phyloP scores from a whole-genome alignment of 768 basidiomycete genomes.

The Lactifluus subvellereus region DNA sequence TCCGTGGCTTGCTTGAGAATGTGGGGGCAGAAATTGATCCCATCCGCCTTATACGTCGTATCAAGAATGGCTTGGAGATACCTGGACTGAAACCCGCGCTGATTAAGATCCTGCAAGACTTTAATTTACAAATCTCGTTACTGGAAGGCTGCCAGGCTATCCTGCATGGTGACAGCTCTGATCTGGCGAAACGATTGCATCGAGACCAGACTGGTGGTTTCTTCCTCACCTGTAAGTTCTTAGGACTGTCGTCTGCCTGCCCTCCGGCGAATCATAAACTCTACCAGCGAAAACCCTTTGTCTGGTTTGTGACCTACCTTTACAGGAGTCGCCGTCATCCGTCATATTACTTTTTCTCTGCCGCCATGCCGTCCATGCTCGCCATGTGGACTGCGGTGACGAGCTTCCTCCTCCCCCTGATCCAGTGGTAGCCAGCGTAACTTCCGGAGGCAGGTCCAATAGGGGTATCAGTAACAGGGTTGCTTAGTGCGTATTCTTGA shows the following conservation, averaged over 20 bases:
- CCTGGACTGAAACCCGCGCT: constrained; percentile 90
- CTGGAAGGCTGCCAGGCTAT: constrained; percentile 90
- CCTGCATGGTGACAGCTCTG: constrained; percentile 73
- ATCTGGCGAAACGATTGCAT: constrained; percentile 63
- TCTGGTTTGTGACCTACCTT: constrained; percentile 54
- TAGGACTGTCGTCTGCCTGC: background rate
- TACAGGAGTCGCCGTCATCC: constrained; percentile 53
- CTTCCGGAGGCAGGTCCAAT: constrained; percentile 35
- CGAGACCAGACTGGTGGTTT: constrained; percentile 76
- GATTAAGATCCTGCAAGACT: constrained; percentile 96
- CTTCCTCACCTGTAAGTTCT: constrained; percentile 61
- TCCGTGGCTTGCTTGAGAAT: constrained; percentile 90
- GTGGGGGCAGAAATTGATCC: constrained; percentile 96
- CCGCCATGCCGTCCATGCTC: constrained; percentile 80
- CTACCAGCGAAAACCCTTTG: constrained; percentile 58
- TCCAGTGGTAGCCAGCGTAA: constrained; percentile 42
- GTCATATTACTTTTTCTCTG: constrained; percentile 78
- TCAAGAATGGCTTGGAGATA: constrained; percentile 94
- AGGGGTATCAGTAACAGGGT: constrained; percentile 63
- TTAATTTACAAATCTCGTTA: constrained; percentile 88
- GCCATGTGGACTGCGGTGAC: constrained; percentile 64
- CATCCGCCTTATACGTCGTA: constrained; percentile 86
- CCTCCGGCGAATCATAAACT: background rate
- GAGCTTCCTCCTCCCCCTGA: constrained; percentile 59
- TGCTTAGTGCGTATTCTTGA: constrained; percentile 50